Conservation (phyloP, 352 stramenopile genomes). For the Globisporangium rhizosaccharum region DNA sequence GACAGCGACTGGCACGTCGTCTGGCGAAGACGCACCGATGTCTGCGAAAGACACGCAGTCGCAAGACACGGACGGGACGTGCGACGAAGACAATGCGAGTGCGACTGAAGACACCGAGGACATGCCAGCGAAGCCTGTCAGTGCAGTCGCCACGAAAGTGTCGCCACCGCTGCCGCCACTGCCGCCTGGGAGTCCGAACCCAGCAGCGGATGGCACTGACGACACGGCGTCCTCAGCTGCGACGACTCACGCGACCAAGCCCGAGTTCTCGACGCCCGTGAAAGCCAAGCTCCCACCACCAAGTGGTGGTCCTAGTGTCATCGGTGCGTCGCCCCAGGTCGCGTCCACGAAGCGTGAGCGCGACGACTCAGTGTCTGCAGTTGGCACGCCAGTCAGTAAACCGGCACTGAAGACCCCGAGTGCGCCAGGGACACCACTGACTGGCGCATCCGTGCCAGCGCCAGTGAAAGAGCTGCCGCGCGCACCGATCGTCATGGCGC, state of each 20-base stretch:
- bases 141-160: neutral
- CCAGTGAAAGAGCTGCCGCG: constrained; percentile 13
- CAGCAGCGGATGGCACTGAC: constrained; percentile 28
- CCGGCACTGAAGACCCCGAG: neutral
- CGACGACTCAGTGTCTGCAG: constrained; percentile 19
- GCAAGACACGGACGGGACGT: constrained; percentile 48
- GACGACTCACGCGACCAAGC: constrained; percentile 25
- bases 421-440: constrained; percentile 20
- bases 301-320: neutral
- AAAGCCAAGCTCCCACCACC: constrained; percentile 1
- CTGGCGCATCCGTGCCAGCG: constrained; percentile 19
- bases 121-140: neutral
- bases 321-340: constrained; percentile 12
- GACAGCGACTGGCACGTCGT: constrained; percentile 18
- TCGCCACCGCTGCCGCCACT: neutral
- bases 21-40: constrained; percentile 34
- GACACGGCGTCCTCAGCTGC: constrained; percentile 6
- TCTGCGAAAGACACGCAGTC: constrained; percentile 38
- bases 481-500: constrained; percentile 23
- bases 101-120: constrained; percentile 33
- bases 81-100: constrained; percentile 36
- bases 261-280: constrained; percentile 11
- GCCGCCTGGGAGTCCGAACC: constrained; percentile 27
- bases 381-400: constrained; percentile 21
- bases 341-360: constrained; percentile 38